Base-by-base conservation (phyloP, 192 early-diverging fungal genomes). In the Backusella macrospora region DNA sequence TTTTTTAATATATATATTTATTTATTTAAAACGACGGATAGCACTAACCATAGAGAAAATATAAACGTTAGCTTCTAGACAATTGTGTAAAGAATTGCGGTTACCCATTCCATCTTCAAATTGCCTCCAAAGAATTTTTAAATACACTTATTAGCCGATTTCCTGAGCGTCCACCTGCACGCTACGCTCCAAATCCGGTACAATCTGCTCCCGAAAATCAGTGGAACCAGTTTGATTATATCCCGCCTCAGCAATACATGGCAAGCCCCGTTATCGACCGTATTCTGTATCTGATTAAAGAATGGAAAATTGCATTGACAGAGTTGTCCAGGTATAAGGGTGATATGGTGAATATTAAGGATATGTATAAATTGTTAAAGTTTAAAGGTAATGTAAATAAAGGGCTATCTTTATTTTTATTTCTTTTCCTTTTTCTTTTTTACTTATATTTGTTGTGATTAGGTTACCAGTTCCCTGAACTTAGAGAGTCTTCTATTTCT, bases 61-160 rank as follows among this genome's bases (percentile, higher is more conserved):
- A 18, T 71, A 18, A 34, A 18, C 73, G 45, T 9, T 72, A 87
- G 91, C 85, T 99, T 10, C 86, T 99, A n/a, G 98, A 99, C 79
- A 91, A 94, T 74, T 94, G 96, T 73, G 94, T 97, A 74, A 99
- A 99, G 82, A 98, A 99, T 80, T 99, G 98, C 79, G 97, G 97
- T 0, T 95, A 98, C 76, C 91, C 98, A 3, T 98, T 99, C 74
- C 98, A 99, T 74, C 83, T 96, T 66, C 95, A 98, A 76, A 90
- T 99, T 39, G 93, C 93, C 49, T 91, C 93, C 40, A 97, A 98
- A 74, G 98, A 99, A 77, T 99, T 99, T 78, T 83, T 99, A 43
- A 98, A 97, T 82, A 92, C 95, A 67, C 88, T 99, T 23, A 96
- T 99, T 21, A 86, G 92, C 43, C 87, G 91, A 70, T 99, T 99